These are phyloP conservation scores for Phalaenopsis aphrodite DNA, from an alignment of 106 monocot species.

Conservation along the genomic window DNA sequence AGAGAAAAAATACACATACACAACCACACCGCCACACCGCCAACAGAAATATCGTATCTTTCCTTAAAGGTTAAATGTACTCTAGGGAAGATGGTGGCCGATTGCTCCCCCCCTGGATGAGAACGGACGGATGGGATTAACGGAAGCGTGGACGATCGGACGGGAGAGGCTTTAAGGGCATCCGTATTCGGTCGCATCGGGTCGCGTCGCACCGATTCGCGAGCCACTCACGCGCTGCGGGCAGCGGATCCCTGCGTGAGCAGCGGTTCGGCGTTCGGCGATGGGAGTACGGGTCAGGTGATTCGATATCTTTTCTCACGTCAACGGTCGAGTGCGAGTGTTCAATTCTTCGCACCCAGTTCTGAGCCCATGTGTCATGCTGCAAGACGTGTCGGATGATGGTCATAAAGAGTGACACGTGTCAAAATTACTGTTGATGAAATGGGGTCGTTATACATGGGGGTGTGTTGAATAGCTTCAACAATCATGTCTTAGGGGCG, in stretches of 20 bases:
- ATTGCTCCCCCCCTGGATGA: not conserved
- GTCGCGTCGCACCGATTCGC: not conserved
- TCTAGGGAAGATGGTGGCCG: not conserved
- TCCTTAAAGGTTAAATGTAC: not conserved
- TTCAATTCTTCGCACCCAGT: not conserved
- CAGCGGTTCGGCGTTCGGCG: conserved; percentile 4
- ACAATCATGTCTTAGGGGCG: too few species aligned
- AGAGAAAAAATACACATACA: not conserved
- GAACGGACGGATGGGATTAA: not conserved
- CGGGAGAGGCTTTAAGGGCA: not conserved
- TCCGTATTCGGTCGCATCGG: not conserved
- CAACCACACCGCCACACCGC: not conserved
- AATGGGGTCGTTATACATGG: too few species aligned
- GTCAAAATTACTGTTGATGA: not conserved
- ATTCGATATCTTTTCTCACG: not conserved
- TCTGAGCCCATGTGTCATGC: not conserved
- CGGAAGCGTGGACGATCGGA: not conserved
- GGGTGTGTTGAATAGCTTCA: too few species aligned
- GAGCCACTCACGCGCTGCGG: not conserved
- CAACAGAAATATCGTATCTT: conserved; percentile 3
- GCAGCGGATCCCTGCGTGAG: not conserved
- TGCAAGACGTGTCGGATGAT: not conserved
- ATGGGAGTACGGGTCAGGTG: not conserved
- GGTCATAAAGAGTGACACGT: not conserved
- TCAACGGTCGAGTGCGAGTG: not conserved